Conservation (phyloP, 2,329 filamentous ascomycete genomes). For the Claviceps citrina region DNA sequence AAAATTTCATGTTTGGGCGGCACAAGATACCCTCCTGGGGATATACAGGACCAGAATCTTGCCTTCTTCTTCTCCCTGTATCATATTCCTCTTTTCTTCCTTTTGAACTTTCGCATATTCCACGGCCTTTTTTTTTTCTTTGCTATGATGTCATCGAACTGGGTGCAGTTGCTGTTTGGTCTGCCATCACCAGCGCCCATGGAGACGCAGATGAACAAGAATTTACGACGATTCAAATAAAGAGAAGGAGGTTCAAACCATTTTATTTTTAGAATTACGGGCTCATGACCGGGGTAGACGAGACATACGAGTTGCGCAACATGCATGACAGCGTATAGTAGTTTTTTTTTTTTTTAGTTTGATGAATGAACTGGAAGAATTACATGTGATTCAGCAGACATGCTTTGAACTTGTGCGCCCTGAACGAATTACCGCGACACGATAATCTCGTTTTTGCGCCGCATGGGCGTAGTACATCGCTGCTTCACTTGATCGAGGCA, state of each 20-base stretch:
- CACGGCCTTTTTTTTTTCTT: neutral
- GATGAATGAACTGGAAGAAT: too few relatives aligned
- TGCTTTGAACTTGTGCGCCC: too few relatives aligned
- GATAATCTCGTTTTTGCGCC: too few relatives aligned
- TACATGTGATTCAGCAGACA: too few relatives aligned
- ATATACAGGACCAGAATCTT: conserved; percentile 14
- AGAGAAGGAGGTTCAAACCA: neutral
- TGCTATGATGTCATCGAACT: too few relatives aligned
- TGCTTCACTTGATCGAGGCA: too few relatives aligned
- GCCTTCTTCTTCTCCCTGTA: neutral
- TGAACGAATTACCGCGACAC: too few relatives aligned
- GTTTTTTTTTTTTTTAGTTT: too few relatives aligned
- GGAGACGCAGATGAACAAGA: too few relatives aligned
- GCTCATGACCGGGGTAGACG: neutral
- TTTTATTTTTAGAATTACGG: neutral
- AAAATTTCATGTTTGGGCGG: neutral
- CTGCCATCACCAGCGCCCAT: too few relatives aligned
- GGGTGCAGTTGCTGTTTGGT: too few relatives aligned
- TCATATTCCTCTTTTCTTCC: neutral
- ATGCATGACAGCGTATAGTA: neutral
- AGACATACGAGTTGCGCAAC: neutral
- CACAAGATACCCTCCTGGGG: conserved; percentile 18
- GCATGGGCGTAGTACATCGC: too few relatives aligned
- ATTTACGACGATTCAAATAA: neutral
- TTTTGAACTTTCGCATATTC: neutral